Evolutionary conservation across 2,329 filamentous ascomycete species (phyloP).

Genomic region (Fusarium goolgardi): DNA sequence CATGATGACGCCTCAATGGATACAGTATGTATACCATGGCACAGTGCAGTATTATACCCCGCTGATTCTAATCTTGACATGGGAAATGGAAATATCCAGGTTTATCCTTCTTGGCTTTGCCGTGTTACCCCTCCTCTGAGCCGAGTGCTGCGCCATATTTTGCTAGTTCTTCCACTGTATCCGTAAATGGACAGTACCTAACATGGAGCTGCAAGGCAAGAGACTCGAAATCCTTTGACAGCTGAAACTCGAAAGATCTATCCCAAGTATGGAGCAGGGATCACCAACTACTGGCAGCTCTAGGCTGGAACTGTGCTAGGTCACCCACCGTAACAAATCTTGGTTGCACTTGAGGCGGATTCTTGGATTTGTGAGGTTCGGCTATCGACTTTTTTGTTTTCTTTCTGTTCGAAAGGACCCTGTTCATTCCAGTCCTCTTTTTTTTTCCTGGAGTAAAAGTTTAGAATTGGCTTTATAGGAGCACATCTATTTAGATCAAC

Average conservation of each 20-base stretch:
- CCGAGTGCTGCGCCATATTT: conserved; percentile 2
- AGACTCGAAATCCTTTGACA: conserved; percentile 18
- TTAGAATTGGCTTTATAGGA: neutral
- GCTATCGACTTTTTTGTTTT: conserved; percentile 1
- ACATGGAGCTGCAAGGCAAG: neutral
- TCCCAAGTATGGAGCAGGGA: conserved; percentile 6
- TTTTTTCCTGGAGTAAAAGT: neutral
- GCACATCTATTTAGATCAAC: neutral
- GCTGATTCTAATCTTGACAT: conserved; percentile 7
- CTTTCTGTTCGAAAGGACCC: neutral
- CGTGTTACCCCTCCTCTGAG: conserved; percentile 15
- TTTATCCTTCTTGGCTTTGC: conserved; percentile 1
- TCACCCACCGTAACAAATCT: conserved; percentile 11
- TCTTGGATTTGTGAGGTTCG: conserved; percentile 1
- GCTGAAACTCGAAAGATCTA: conserved; percentile 20
- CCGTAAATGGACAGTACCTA: neutral
- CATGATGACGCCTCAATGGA: conserved; percentile 23
- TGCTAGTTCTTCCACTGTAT: neutral
- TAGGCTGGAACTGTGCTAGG: conserved; percentile 9
- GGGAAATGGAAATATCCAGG: conserved; percentile 22
- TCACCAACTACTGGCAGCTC: conserved; percentile 8
- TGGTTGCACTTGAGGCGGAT: conserved; percentile 12
- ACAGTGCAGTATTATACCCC: conserved; percentile 1
- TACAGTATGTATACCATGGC: neutral
- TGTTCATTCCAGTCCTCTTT: neutral